Evolutionary conservation across 495 filamentous ascomycete species (phyloP), one percentile per base, ranked within the genome.

Genomic region (Acidomyces sp.): DNA sequence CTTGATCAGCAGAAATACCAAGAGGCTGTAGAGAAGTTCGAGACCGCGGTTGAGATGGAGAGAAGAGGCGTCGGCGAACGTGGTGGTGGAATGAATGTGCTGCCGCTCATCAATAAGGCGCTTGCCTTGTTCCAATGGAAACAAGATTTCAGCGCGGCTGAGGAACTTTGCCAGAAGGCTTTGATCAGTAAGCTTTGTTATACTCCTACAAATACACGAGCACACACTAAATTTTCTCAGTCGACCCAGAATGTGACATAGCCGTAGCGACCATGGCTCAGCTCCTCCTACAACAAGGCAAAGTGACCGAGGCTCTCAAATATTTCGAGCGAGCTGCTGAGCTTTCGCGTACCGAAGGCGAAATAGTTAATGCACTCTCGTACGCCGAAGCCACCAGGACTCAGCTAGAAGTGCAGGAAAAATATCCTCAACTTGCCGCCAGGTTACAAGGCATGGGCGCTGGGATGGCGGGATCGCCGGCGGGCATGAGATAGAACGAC

Each of bases 221-320:
- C 46, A 26, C 45, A 35, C 3, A 26, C 12, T 19, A 7, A 6
- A 3, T 30, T 29, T 9, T 29, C 46, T n/a, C 49, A 94, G 87
- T 99, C 55, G 90, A 99, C 55, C 90, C 92, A 23, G 90, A 99
- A 59, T 96, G 90, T 57, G 90, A 99, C 56, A 96, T 99, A 54
- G 90, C 90, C 34, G 90, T 99, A 16, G 90, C 92, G 30, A 99
- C 90, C 30, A 96, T 99, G 90, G 90, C 90, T 4, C 90, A 99
- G 61, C 70, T 99, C n/a, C 75, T 96, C 20, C 71, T 99, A 16
- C 92, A 99, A 57, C 90, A 96, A 65, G 88, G 88, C 55, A 93
- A 94, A 66, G 92, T 96, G 26, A 82, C 77, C 15, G 83, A 95
- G 43, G 90, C 90, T 2, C 76, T 99, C 31, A 85, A 82, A 62